A percentile compares a stretch with the other conserved stretches of the same genome.
Conservation (phyloP, 2,329 filamentous ascomycete species). For the Penicillium sp. region DNA sequence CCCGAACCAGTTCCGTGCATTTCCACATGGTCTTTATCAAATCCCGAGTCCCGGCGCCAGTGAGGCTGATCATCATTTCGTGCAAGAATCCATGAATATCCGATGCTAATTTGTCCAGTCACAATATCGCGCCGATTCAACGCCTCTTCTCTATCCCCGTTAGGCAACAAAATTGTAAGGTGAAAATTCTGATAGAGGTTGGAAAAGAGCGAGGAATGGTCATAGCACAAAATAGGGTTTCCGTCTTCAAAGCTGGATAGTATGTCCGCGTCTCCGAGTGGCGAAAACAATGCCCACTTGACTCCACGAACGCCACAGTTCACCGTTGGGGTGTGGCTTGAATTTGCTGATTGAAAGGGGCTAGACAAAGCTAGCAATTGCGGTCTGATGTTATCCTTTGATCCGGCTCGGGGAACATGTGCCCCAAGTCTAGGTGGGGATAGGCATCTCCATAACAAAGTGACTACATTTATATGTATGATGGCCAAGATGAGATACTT, state of each 20-base stretch:
- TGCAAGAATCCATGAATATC: constrained; percentile 1
- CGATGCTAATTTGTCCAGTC: constrained; percentile 6
- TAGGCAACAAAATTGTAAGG: neutral
- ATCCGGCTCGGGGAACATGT: neutral
- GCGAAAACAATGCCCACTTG: constrained; percentile 5
- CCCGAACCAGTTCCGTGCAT: neutral
- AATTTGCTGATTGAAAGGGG: constrained; percentile 1
- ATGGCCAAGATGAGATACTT: neutral
- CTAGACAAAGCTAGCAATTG: constrained; percentile 5
- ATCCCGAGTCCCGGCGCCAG: neutral
- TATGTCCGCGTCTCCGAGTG: constrained; percentile 17
- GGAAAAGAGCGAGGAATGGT: neutral
- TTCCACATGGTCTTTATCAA: constrained; percentile 5
- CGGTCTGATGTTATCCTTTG: constrained; percentile 14
- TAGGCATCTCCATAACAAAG: neutral
- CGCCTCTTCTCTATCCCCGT: neutral
- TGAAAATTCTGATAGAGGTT: neutral
- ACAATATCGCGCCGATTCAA: neutral
- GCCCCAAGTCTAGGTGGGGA: neutral
- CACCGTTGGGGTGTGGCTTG: constrained; percentile 21
- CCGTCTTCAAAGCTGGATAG: neutral
- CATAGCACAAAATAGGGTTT: neutral
- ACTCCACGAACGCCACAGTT: constrained; percentile 16
- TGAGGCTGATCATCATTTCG: constrained; percentile 12
- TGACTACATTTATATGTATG: neutral